Percentiles rank a stretch among this genome's conserved stretches.
These are phyloP conservation scores for Vanderwaltozyma polyspora DNA, from an alignment of 805 yeast species.

Conservation along the genomic window DNA sequence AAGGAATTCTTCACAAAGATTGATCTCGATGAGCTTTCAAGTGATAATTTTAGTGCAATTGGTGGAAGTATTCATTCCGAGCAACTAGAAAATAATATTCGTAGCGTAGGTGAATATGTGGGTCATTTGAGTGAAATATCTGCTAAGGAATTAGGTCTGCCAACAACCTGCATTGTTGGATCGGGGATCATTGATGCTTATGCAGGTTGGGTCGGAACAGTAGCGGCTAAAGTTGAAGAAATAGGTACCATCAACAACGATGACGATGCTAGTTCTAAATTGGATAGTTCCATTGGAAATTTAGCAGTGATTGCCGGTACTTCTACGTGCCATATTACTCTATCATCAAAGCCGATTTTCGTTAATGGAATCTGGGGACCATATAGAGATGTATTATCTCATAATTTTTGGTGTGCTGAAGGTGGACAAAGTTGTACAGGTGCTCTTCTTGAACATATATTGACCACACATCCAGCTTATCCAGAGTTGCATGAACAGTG, in stretches of 20 bases:
- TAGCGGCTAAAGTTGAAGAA: conserved; percentile 62
- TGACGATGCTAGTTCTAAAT: neutral
- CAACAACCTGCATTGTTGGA: conserved; percentile 74
- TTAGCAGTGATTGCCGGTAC: conserved; percentile 98
- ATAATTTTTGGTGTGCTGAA: conserved; percentile 88
- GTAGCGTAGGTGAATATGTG: conserved; percentile 83
- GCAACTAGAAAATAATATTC: conserved; percentile 31
- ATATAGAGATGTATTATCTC: conserved; percentile 84
- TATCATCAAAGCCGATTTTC: conserved; percentile 74
- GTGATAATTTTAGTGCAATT: conserved; percentile 61
- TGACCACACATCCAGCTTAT: conserved; percentile 82
- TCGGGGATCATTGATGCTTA: conserved; percentile 96
- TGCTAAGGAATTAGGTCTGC: conserved; percentile 76
- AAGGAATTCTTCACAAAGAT: conserved; percentile 57
- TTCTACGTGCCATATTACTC: conserved; percentile 88
- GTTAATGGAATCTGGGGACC: conserved; percentile 99
- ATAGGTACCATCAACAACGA: no score
- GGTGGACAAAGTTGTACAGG: conserved; percentile 99
- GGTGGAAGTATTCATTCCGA: conserved; percentile 69
- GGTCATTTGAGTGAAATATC: conserved; percentile 58
- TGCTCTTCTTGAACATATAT: conserved; percentile 78
- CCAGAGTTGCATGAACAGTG: conserved; percentile 57
- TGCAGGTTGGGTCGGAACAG: conserved; percentile 98
- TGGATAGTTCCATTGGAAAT: no score
- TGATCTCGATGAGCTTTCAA: conserved; percentile 67